Base-by-base conservation (phyloP, 768 basidiomycete genomes). In the Pseudohyphozyma bogoriensis region DNA sequence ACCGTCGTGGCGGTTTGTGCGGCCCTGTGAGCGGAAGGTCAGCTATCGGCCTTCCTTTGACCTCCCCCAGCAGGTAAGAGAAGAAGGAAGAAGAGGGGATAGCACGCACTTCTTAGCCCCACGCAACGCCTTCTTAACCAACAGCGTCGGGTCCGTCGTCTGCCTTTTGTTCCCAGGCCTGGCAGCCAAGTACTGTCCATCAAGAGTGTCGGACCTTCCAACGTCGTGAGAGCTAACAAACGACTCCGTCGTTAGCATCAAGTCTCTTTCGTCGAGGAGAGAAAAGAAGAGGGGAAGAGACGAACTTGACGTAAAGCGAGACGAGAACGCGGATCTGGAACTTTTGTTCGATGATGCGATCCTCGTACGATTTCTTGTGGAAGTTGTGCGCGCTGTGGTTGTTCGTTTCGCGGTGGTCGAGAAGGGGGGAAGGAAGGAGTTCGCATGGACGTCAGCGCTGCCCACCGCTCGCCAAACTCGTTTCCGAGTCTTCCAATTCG, bases 1-100 rank as follows among this genome's bases (percentile, higher is more conserved):
- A 79, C 81, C 26, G 88, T 88, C 4, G 89, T 89, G 0, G 87
- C 89, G 3, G 84, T 85, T 24, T 85, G 86, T 6, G 87, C 89
- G 22, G 82, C 88, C 35, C 74, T 74, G 37, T 81, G 42, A 11
- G 66, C 54, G 22, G 42, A 54, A 26, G 44, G 35, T 22, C 22
- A 28, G 26, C 31, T 18, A n/a, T n/a, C n/a, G n/a, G n/a, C n/a
- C n/a, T n/a, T n/a, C n/a, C n/a, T n/a, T n/a, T n/a, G n/a, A n/a
- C n/a, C n/a, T n/a, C n/a, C n/a, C n/a, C n/a, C n/a, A n/a, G n/a
- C n/a, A n/a, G n/a, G n/a, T n/a, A n/a, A n/a, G n/a, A n/a, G n/a
- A n/a, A n/a, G 9, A 44, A 28, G 53, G 40, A 28, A 4, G 20
- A 42, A n/a, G 39, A n/a, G 31, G 40, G 42, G 29, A 2, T 22